A percentile compares a stretch with the other conserved stretches of the same genome.
phyloP scores from a whole-genome alignment of 192 early-diverging fungal genomes.

The Gigaspora rosea region DNA sequence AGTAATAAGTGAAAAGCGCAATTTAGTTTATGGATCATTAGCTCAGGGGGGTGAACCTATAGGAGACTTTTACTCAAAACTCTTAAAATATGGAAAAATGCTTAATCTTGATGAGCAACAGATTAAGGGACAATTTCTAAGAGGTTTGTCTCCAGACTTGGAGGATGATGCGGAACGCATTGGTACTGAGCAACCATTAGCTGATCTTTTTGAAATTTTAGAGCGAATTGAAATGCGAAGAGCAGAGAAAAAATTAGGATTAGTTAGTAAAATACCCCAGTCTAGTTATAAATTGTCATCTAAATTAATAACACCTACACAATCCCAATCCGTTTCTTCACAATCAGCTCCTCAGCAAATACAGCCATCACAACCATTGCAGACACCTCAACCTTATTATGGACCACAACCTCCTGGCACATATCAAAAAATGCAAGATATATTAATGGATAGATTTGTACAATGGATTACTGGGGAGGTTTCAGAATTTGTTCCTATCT shows the following conservation, averaged over 20 bases:
- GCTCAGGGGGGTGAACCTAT: background rate
- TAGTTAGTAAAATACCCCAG: background rate
- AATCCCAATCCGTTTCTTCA: background rate
- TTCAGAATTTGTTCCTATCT: too few species aligned
- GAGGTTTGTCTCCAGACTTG: background rate
- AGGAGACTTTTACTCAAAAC: slow-evolving; percentile 2
- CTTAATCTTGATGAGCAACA: background rate
- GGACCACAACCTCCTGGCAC: too few species aligned
- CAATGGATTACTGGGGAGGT: too few species aligned
- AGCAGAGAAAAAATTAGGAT: slow-evolving; percentile 1
- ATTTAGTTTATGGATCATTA: background rate
- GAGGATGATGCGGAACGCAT: background rate
- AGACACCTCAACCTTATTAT: too few species aligned
- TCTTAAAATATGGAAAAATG: background rate
- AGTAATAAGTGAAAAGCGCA: background rate
- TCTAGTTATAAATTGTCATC: background rate
- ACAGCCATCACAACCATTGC: too few species aligned
- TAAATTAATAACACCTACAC: background rate
- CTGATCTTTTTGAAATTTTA: background rate
- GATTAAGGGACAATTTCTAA: background rate
- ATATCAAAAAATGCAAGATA: too few species aligned
- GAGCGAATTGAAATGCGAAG: slow-evolving; percentile 3
- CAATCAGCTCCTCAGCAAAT: background rate
- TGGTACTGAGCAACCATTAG: background rate
- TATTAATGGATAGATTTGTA: too few species aligned